These are phyloP conservation scores for Lindgomyces ingoldianus DNA, from an alignment of 495 filamentous ascomycete species.

Conservation along the genomic window DNA sequence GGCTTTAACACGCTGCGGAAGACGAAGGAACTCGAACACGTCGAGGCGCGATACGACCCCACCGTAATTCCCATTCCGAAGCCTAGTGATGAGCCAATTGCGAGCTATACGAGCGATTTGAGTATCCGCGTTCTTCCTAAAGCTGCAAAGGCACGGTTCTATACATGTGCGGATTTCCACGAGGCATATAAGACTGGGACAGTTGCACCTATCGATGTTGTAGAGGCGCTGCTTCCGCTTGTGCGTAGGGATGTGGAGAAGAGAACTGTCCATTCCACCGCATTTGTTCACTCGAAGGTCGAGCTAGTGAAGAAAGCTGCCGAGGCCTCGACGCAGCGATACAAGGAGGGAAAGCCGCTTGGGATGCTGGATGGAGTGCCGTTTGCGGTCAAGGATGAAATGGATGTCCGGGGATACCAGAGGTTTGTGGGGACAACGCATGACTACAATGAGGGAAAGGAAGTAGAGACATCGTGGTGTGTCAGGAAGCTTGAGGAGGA, in stretches of 20 bases:
- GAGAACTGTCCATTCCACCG: conserved; percentile 60
- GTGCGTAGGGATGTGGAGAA: conserved; percentile 59
- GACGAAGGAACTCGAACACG: conserved; percentile 59
- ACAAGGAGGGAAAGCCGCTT: conserved; percentile 61
- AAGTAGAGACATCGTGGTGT: conserved; percentile 69
- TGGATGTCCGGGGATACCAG: conserved; percentile 71
- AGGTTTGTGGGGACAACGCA: conserved; percentile 59
- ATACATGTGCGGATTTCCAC: conserved; percentile 76
- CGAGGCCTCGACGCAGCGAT: conserved; percentile 68
- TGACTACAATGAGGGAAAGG: conserved; percentile 42
- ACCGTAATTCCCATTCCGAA: conserved; percentile 69
- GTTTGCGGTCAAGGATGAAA: conserved; percentile 85
- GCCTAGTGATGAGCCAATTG: conserved; percentile 37
- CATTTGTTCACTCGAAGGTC: conserved; percentile 64
- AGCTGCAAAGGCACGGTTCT: conserved; percentile 46
- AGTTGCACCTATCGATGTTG: conserved; percentile 70
- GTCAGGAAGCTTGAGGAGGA: conserved; percentile 72
- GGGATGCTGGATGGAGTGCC: conserved; percentile 81
- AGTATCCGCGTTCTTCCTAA: conserved; percentile 30
- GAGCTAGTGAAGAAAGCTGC: conserved; percentile 68
- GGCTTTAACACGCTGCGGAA: conserved; percentile 65
- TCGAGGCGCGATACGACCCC: conserved; percentile 74
- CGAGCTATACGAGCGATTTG: conserved; percentile 25
- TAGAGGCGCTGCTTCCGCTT: conserved; percentile 67
- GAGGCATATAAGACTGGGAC: conserved; percentile 66